phyloP scores from a whole-genome alignment of 495 filamentous ascomycete species.

The Xylaria flabelliformis region DNA sequence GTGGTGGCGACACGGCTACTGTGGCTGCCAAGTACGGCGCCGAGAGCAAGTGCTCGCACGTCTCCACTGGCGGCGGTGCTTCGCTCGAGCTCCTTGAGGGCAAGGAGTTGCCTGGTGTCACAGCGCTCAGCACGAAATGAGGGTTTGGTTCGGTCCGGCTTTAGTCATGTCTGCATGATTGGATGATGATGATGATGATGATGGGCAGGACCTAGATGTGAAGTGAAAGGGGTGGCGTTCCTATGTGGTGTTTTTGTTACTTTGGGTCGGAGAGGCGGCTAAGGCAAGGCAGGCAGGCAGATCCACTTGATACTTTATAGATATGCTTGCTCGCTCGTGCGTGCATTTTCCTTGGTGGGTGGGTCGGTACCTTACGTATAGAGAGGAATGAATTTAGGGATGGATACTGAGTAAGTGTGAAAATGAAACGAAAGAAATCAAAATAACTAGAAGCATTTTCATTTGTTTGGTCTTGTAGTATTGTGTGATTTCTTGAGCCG shows the following conservation, averaged over 20 bases:
- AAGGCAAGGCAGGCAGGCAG: conserved; percentile 10
- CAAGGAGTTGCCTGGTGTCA: conserved; percentile 94
- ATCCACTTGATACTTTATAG: conserved; percentile 3
- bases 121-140: conserved; percentile 78
- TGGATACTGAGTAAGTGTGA: not conserved
- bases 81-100: conserved; percentile 96
- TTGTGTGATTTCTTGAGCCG: too few species aligned
- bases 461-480: not conserved
- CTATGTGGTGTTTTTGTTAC: conserved; percentile 18
- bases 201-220: not conserved
- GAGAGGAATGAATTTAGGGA: not conserved
- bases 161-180: not conserved
- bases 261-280: conserved; percentile 13
- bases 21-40: conserved; percentile 96
- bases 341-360: not conserved
- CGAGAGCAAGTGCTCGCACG: conserved; percentile 96
- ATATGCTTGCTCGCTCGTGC: conserved; percentile 12
- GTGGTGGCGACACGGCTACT: conserved; percentile 96
- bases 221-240: not conserved
- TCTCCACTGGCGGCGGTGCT: conserved; percentile 95
- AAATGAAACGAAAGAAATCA: not conserved
- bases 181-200: too few species aligned
- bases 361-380: not conserved
- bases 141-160: conserved; percentile 20
- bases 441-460: not conserved